These are phyloP conservation scores for Colletotrichum sp. DNA, from an alignment of 2,329 filamentous ascomycete species.

Conservation along the genomic window DNA sequence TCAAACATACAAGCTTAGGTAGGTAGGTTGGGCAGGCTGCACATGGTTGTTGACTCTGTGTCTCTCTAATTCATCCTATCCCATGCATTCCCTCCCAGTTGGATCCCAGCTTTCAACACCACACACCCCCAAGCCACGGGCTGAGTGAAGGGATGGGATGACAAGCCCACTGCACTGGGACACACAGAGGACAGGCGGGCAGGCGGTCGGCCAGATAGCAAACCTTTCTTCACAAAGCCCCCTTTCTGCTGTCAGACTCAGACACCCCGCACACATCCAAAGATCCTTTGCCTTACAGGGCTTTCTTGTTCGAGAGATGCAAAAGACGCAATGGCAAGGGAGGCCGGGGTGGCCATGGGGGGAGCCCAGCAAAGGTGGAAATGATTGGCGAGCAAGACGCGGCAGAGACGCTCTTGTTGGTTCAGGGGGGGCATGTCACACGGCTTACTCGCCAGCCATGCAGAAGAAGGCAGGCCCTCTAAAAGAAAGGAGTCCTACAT, in stretches of 20 bases:
- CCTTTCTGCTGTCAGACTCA: background rate
- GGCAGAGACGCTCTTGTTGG: background rate
- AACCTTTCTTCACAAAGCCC: background rate
- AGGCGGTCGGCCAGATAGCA: background rate
- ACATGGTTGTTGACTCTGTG: background rate
- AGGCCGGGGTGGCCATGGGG: background rate
- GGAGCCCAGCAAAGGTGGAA: background rate
- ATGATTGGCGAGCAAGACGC: background rate
- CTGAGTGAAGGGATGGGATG: conserved; percentile 12
- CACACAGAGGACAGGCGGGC: background rate
- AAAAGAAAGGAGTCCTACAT: background rate
- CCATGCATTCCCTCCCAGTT: background rate
- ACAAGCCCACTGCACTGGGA: background rate
- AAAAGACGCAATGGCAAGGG: background rate
- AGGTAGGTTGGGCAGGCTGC: background rate
- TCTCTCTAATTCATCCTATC: background rate
- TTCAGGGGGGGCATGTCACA: background rate
- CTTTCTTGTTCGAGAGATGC: background rate
- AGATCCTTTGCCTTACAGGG: background rate
- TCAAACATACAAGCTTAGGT: background rate
- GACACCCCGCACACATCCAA: background rate
- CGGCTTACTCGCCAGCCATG: background rate
- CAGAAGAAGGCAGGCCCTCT: background rate
- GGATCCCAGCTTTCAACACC: background rate
- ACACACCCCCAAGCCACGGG: conserved; percentile 4